Base-by-base conservation (phyloP, 352 stramenopile species). In the Phytophthora sojae region DNA sequence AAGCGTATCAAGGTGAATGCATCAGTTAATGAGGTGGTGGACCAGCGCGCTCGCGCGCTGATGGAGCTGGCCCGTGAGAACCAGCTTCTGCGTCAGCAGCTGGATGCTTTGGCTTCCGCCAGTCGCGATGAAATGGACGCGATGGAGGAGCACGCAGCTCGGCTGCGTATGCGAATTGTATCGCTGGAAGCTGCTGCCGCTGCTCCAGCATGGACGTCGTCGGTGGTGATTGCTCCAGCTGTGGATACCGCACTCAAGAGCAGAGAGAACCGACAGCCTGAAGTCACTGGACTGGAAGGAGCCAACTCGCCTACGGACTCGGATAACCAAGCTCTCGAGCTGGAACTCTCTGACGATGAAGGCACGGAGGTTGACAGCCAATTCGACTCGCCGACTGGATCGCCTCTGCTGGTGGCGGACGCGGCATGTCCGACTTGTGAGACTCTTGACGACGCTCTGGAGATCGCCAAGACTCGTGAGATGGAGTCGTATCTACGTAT, bases 1-100 rank as follows among this genome's bases (percentile, higher is more conserved):
- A 92, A 94, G 71, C 82, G 85, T 12, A 90, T 97, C 52, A 95
- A 95, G 71, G 63, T 81, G 23, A 77, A 81, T 14, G 75, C 78
- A 3, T 59, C 58, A 3, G 74, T 85, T 15, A 87, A 87, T 26
- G 77, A 87, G 56, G 76, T 86, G 1, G 58, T 79, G 21, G 77
- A 82, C 42, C 62, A 80, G 57, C 70, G 77, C 30, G 57, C 75
- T 21, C 67, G 72, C 8, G 74, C 68, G 15, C 25, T 88, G 21
- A 77, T 71, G 52, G 52, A 83, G 25, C 66, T 88, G 35, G 67
- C 80, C 62, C 69, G 76, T 14, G 77, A 88, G 45, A 88, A 88
- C 25, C 77, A 83, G n/a, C 51, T 68, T 6, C 61, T 87, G 42
- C 67, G 80, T 3, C 67, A 75, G 19, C 77, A 84, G 15, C 39